These are phyloP conservation scores for Skeletonema grethae DNA, from an alignment of 108 stramenopile genomes.

Conservation along the genomic window DNA sequence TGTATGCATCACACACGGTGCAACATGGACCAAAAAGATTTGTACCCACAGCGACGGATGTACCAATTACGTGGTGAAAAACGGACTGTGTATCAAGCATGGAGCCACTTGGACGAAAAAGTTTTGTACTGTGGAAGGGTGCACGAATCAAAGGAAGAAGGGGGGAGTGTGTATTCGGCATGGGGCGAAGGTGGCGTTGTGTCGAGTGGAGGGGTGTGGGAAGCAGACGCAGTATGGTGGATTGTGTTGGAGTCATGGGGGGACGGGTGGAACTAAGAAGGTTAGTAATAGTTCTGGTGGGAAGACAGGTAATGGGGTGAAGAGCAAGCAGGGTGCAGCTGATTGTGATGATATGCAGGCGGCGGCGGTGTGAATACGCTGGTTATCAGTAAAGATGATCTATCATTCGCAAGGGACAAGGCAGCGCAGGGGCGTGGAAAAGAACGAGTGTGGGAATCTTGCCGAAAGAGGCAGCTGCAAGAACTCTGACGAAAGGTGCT, in stretches of 20 bases:
- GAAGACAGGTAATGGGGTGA: background rate
- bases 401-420: no score
- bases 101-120: background rate
- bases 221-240: conserved; percentile 1
- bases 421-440: no score
- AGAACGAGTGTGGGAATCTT: no score
- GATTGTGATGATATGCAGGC: background rate
- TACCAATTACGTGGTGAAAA: background rate
- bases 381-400: no score
- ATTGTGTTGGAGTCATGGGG: background rate
- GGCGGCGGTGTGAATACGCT: background rate
- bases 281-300: background rate
- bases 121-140: conserved; percentile 7
- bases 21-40: background rate
- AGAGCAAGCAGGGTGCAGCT: background rate
- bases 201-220: background rate
- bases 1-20: background rate
- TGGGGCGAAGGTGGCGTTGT: background rate
- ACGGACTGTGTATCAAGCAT: background rate
- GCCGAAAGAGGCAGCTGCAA: no score
- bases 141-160: background rate
- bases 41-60: conserved; percentile 1
- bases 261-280: background rate
- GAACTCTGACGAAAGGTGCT: no score
- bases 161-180: conserved; percentile 4